phyloP scores from a whole-genome alignment of 345 rosid genomes.

The Camelina neglecta region DNA sequence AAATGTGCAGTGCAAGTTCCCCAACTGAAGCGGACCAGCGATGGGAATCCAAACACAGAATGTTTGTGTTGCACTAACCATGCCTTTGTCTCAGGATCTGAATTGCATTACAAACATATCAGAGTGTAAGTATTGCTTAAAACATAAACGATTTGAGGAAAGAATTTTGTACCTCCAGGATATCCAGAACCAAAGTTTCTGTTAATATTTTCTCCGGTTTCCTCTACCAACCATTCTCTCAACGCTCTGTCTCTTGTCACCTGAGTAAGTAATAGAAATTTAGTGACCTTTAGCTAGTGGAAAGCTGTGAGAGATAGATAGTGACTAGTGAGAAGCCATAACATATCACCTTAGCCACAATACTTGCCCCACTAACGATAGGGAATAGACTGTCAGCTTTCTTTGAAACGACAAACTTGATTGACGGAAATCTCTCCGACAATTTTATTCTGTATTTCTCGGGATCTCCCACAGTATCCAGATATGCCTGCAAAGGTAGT shows the following conservation, averaged over 20 bases:
- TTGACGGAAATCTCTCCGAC: constrained; percentile 76
- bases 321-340: background rate
- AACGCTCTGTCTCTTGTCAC: constrained; percentile 93
- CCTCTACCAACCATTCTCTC: constrained; percentile 81
- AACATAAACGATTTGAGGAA: background rate
- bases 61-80: constrained; percentile 82
- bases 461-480: constrained; percentile 93
- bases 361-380: constrained; percentile 95
- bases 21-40: constrained; percentile 95
- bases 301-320: constrained; percentile 22
- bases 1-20: constrained; percentile 80
- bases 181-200: constrained; percentile 95
- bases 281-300: background rate
- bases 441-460: constrained; percentile 83
- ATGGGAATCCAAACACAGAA: constrained; percentile 86
- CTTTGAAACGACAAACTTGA: constrained; percentile 91
- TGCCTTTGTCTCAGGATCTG: constrained; percentile 92
- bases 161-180: constrained; percentile 74
- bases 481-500: constrained; percentile 61
- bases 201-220: constrained; percentile 69
- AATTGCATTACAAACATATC: constrained; percentile 34
- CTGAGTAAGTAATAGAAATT: constrained; percentile 43
- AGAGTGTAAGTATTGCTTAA: background rate
- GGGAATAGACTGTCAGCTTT: constrained; percentile 98
- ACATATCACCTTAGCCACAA: constrained; percentile 87